Evolutionary conservation across 169 alveolate species (phyloP), one percentile per base, ranked within the genome.

Genomic region (Cardiosporidium cionae): DNA sequence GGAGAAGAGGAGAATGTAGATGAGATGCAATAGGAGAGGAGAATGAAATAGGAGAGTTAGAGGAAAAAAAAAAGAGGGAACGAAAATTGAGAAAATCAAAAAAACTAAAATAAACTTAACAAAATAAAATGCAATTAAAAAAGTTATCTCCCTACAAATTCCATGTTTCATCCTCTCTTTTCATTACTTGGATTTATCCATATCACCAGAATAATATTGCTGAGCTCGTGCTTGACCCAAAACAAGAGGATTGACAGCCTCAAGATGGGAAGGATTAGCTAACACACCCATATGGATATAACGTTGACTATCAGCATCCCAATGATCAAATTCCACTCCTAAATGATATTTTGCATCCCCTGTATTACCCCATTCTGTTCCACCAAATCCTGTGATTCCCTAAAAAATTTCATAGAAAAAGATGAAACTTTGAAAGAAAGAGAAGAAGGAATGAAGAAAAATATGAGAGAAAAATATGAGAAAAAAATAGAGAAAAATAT

Each of bases 291-390:
- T 53, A 67, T 87, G 91, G 32, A 89, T 79, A 58, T 65, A 89
- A 71, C 76, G 79, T 78, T 78, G 83, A 22, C 64, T 28, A 65
- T 90, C 90, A 44, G 67, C 87, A 90, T 63, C 91, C 68, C 65
- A 70, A 68, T 80, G 86, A 72, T 73, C 88, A 80, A 33, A 80
- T 74, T 79, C 90, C 53, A 66, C 89, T 53, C 98, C 98, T 33
- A 93, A 75, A 81, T 95, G 98, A 72, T 95, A 95, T 75, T 95
- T 95, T 25, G 93, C 98, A 78, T 95, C 98, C 25, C 98, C 98
- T 22, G 89, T 84, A 65, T 85, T 83, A 7, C 72, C 88, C 86
- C 89, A 86, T 27, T 68, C 65, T 33, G 84, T 75, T 29, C 72
- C 76, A 3, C 88, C 87, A 44, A 84, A 84, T 27, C 89, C 83